Conservation (phyloP, 2,329 filamentous ascomycete genomes). For the Alternaria burnsii region DNA sequence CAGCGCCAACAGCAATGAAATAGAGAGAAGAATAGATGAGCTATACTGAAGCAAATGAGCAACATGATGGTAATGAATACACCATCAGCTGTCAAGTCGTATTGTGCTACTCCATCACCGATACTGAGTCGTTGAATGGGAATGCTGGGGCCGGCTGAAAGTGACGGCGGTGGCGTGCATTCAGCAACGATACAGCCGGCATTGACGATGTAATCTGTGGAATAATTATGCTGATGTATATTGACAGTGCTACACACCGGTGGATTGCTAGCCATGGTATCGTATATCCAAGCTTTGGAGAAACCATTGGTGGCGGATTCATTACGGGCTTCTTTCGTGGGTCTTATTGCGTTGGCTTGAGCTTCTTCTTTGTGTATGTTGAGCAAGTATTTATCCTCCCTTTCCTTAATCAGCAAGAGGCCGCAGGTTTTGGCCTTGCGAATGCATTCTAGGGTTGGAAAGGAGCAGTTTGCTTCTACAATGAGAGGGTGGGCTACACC, state of each 20-base stretch:
- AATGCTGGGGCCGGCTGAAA: background rate
- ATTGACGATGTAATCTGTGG: background rate
- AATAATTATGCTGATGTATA: background rate
- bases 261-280: background rate
- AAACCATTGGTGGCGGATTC: background rate
- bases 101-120: background rate
- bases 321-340: background rate
- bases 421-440: background rate
- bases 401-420: background rate
- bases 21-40: background rate
- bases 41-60: background rate
- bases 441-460: background rate
- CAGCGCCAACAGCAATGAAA: background rate
- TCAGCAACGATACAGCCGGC: background rate
- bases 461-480: background rate
- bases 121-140: background rate
- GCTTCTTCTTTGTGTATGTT: background rate
- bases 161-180: background rate
- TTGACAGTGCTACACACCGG: background rate
- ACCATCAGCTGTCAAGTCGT: background rate
- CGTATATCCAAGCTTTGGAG: background rate
- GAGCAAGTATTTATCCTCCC: background rate
- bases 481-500: background rate
- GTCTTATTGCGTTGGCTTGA: background rate
- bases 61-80: background rate